Base-by-base conservation (phyloP, 2,329 filamentous ascomycete species). In the Gyromitra esculenta region DNA sequence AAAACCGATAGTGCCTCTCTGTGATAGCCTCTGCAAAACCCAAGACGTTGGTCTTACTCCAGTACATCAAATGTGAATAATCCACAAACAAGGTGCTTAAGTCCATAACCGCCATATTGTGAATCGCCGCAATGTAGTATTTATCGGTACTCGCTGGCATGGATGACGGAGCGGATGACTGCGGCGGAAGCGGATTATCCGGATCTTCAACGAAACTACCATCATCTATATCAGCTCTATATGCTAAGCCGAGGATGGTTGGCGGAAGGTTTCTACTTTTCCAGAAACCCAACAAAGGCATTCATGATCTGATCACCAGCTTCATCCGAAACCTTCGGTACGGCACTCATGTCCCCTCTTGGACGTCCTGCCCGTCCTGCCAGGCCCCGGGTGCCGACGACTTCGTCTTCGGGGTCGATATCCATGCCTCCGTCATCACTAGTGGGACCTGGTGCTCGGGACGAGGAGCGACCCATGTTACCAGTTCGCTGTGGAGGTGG, bases 1-100 rank as follows among this genome's bases (percentile, higher is more conserved):
- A 87, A 83, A 97, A 97, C 80, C 96, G 92, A 84, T 97, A 98
- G 86, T 97, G 98, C 82, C 96, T 92, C 81, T 90, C 91, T 79
- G 94, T 91, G 78, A 98, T 91, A 65, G 93, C 95, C 77, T 93
- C 91, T 54, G 95, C 93, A 67, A 99, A 86, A 74, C 92, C 90
- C 68, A 92, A 92, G 80, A 94, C 91, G 81, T 92, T 90, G 18
- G 68, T 74, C 5, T 79, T 73, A 35, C 77, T 78, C 83, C 91
- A 91, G 45, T 89, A 88, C 73, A 90, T 88, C 39, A 99, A 86
- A 83, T 99, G 96, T 79, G 90, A 92, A 84, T 91, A 96, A 84
- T 96, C 93, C 81, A 96, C 89, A 82, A 96, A 96, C 74, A 96
- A 89, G 5, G 92, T 96, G 0, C 92, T 95, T n/a, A 95, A 87